phyloP scores from a whole-genome alignment of 1,284 basidiomycete genomes.

The Pseudozyma hubeiensis region DNA sequence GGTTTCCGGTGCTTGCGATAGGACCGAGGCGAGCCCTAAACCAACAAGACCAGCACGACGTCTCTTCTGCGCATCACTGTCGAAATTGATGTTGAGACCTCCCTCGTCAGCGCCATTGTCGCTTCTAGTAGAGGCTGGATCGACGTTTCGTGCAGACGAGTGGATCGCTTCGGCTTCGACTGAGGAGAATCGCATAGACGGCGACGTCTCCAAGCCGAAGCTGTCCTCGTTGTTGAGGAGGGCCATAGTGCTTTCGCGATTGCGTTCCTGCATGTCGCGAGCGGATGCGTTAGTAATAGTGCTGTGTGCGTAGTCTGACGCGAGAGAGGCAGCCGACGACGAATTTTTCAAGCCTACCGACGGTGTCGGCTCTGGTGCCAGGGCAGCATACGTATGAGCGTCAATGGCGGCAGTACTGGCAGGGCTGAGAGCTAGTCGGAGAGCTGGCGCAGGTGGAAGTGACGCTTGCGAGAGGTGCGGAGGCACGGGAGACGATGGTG shows the following conservation, averaged over 20 bases:
- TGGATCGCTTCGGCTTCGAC: slow-evolving; percentile 4
- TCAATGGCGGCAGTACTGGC: slow-evolving; percentile 10
- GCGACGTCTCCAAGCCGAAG: slow-evolving; percentile 28
- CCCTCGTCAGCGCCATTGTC: slow-evolving; percentile 14
- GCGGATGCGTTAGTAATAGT: slow-evolving; percentile 28
- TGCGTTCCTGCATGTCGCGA: slow-evolving; percentile 28
- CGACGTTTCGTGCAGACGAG: not conserved
- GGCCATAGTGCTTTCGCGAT: slow-evolving; percentile 41
- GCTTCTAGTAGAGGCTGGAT: not conserved
- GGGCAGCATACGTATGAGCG: not conserved
- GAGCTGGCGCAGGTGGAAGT: slow-evolving; percentile 9
- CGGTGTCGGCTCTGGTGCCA: not conserved
- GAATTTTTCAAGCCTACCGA: slow-evolving; percentile 32
- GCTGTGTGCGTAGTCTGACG: slow-evolving; percentile 38
- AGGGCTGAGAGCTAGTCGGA: slow-evolving; percentile 24
- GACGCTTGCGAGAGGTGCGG: slow-evolving; percentile 15
- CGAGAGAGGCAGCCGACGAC: slow-evolving; percentile 28
- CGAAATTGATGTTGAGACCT: slow-evolving; percentile 21
- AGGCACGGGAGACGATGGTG: slow-evolving; percentile 41
- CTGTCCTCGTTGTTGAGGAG: slow-evolving; percentile 42
- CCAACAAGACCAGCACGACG: slow-evolving; percentile 37
- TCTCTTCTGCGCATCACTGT: slow-evolving; percentile 10
- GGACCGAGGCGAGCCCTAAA: slow-evolving; percentile 22
- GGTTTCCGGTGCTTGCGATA: not conserved
- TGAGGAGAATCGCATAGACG: slow-evolving; percentile 7